Base-by-base conservation (phyloP, 352 stramenopile species). In the Globisporangium perplexum region DNA sequence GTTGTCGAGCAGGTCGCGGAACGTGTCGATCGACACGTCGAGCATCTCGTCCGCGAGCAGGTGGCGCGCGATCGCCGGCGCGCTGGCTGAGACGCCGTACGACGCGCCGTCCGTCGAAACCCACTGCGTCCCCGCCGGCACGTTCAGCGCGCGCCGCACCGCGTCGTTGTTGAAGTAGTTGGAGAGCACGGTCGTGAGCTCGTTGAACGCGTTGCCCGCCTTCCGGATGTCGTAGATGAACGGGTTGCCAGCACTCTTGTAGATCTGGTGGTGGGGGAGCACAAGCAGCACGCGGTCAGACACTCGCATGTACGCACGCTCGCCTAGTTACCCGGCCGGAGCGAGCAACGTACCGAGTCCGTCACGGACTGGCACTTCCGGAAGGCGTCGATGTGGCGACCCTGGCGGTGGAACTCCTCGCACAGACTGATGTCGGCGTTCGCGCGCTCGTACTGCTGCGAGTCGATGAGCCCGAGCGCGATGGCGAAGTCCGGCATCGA, bases 141-240 rank as follows among this genome's bases (percentile, higher is more conserved):
- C 86, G 55, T 97, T 84, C 20, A 98, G 71, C 12, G 90, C 92
- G 38, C 86, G 70, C 44, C 81, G 78, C 45, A 97, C 88, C 1
- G 60, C 62, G 45, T 91, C 66, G 50, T 84, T 64, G 52, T 92
- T 92, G 31, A 97, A 84, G 53, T 96, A 98, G 47, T 70, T 76
- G 23, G 71, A 83, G 12, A 93, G 60, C 22, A 59, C 33, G 23
- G 47, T 55, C 35, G 71, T 88, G 53, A 88, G 49, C 12, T 74
- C 74, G 33, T 66, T 57, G 48, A 90, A 88, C 15, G 70, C 60
- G 50, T 90, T 87, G 24, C 62, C 66, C 5, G 52, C 56, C 55
- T 90, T 68, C 23, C 82, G 82, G 31, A 93, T 86, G 62, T 93
- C 82, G 69, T 93, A 93, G 59, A 93, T 71, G 68, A 89, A 93